These are phyloP conservation scores for Graphilbum fragrans DNA, from an alignment of 2,329 filamentous ascomycete species.

Conservation along the genomic window DNA sequence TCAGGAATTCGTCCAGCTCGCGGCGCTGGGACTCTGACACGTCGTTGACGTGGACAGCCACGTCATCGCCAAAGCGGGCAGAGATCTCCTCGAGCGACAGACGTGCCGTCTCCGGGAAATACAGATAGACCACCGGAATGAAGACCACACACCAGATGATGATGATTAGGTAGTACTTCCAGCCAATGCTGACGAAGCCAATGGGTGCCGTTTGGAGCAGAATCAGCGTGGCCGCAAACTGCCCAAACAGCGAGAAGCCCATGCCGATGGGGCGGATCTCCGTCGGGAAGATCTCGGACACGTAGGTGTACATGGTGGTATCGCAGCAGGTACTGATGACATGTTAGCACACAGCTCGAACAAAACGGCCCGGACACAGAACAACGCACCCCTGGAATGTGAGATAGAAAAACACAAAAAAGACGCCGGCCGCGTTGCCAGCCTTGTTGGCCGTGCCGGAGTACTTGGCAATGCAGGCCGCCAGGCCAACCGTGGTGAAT, in stretches of 20 bases:
- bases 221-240: slow-evolving; percentile 34
- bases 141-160: slow-evolving; percentile 30
- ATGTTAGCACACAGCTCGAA: too few relatives aligned
- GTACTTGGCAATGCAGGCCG: too few relatives aligned
- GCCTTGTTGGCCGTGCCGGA: slow-evolving; percentile 25
- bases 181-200: slow-evolving; percentile 29
- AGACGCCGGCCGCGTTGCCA: slow-evolving; percentile 25
- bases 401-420: slow-evolving; percentile 34
- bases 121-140: slow-evolving; percentile 27
- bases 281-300: slow-evolving; percentile 27
- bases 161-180: slow-evolving; percentile 37
- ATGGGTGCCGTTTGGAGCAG: slow-evolving; percentile 32
- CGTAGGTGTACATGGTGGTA: slow-evolving; percentile 26
- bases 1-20: too few relatives aligned
- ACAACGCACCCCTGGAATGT: slow-evolving; percentile 30
- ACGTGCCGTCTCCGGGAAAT: slow-evolving; percentile 27
- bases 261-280: slow-evolving; percentile 38
- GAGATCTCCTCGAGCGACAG: slow-evolving; percentile 32
- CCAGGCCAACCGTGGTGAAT: too few relatives aligned
- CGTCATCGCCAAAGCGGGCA: slow-evolving; percentile 35
- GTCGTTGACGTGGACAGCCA: slow-evolving; percentile 31
- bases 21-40: slow-evolving; percentile 20
- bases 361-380: too few relatives aligned
- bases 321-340: slow-evolving; percentile 25
- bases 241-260: slow-evolving; percentile 36